phyloP scores from a whole-genome alignment of 2,329 filamentous ascomycete genomes.

The Corniculantispora saksenae region DNA sequence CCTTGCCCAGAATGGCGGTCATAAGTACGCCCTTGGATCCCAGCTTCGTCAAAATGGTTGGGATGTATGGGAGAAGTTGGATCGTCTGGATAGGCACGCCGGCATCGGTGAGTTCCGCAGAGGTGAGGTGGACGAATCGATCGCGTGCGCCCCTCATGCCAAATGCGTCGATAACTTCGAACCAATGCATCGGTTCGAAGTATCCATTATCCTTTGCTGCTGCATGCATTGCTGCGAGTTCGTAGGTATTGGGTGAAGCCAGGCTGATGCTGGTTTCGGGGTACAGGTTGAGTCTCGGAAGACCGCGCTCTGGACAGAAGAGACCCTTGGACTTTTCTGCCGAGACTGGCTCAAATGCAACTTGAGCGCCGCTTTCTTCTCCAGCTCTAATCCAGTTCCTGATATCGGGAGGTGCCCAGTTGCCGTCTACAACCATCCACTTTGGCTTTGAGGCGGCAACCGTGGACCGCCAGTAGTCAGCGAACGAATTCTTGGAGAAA shows the following conservation, averaged over 20 bases:
- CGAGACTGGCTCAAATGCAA: conserved; percentile 90
- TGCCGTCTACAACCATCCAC: conserved; percentile 84
- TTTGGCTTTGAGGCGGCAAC: conserved; percentile 60
- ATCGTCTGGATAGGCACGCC: conserved; percentile 83
- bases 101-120: conserved; percentile 66
- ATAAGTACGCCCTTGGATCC: conserved; percentile 75
- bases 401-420: conserved; percentile 72
- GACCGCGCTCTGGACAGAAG: conserved; percentile 52
- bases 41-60: conserved; percentile 81
- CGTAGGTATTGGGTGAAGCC: conserved; percentile 79
- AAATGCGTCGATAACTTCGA: conserved; percentile 74
- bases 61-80: conserved; percentile 85
- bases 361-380: conserved; percentile 54
- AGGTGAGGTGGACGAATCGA: conserved; percentile 69
- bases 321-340: conserved; percentile 72
- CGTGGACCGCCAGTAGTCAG: conserved; percentile 60
- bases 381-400: conserved; percentile 66
- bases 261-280: conserved; percentile 68
- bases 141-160: conserved; percentile 75
- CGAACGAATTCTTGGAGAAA: conserved; percentile 59
- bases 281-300: conserved; percentile 51
- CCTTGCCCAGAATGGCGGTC: conserved; percentile 66
- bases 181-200: conserved; percentile 75
- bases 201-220: conserved; percentile 67
- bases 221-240: conserved; percentile 76